A percentile compares a stretch with the other conserved stretches of the same genome.
Evolutionary conservation across 495 filamentous ascomycete species (phyloP).

Genomic region (Astrocystis sublimbata): DNA sequence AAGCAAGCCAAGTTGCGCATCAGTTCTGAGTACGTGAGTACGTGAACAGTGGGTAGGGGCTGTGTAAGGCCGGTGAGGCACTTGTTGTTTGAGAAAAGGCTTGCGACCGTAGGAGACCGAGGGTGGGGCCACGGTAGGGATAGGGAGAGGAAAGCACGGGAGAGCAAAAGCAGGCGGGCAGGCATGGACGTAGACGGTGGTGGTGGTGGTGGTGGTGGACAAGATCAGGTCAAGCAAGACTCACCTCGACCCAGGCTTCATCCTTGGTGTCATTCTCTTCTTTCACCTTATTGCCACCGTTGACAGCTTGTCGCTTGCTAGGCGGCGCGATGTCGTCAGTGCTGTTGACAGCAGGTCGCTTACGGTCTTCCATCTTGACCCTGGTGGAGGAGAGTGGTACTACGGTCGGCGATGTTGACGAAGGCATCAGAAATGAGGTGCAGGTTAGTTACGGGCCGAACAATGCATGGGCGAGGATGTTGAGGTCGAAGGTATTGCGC

Average conservation of each 20-base stretch:
- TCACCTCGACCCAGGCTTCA: constrained; percentile 78
- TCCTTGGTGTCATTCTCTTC: constrained; percentile 79
- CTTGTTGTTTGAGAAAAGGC: constrained; percentile 20
- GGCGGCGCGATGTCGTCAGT: constrained; percentile 79
- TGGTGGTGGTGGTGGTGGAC: too few species aligned
- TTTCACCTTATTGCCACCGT: constrained; percentile 71
- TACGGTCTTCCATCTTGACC: constrained; percentile 97
- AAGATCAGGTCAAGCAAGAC: constrained; percentile 52
- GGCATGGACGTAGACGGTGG: too few species aligned
- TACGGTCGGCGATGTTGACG: constrained; percentile 70
- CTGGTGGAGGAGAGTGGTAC: constrained; percentile 63
- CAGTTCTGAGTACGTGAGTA: constrained; percentile 37
- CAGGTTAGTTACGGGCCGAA: constrained; percentile 20
- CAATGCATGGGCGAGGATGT: constrained; percentile 29
- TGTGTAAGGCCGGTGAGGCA: not conserved
- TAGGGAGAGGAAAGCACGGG: too few species aligned
- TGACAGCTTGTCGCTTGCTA: constrained; percentile 81
- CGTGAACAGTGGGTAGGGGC: constrained; percentile 24
- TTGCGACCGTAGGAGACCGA: constrained; percentile 20
- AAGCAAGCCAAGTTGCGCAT: constrained; percentile 30
- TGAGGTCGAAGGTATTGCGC: constrained; percentile 5
- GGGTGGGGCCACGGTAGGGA: constrained; percentile 10
- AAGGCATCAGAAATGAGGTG: constrained; percentile 68
- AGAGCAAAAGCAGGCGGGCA: constrained; percentile 21
- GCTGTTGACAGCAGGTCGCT: constrained; percentile 75